Evolutionary conservation across 192 early-diverging fungal genomes (phyloP), one percentile per base, ranked within the genome.

Genomic region (Borealophlyctis nickersoniae): DNA sequence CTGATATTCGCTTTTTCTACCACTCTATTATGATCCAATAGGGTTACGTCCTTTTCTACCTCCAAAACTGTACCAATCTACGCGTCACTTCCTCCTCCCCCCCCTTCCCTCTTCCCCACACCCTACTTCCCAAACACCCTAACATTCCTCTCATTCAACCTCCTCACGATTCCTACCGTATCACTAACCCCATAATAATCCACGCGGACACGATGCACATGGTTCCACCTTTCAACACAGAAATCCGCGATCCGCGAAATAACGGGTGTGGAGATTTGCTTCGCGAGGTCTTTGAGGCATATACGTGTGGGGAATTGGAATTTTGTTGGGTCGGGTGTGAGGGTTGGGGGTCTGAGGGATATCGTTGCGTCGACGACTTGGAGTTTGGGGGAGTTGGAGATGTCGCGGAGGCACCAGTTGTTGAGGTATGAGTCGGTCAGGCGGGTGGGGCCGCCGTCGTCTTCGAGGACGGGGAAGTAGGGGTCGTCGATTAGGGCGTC

Each of bases 301-400:
- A 66, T 33, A 11, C 26, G 9, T 13, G 32, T 19, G 3, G 64
- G 64, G 48, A 66, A 66, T 45, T 66, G 16, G 55, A 66, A 49
- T 49, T 66, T 66, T 11, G 16, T 11, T 9, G 58, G 55, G 32
- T 66, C 36, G 53, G 64, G 55, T 49, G 36, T 32, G 45, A 66
- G 32, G 3, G 36, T n/a, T 2, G 54, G 55, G 35, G 58, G 35
- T 36, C 22, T 26, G 3, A 66, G 27, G 26, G 54, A 34, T 26
- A 66, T 66, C 63, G 64, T 66, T 9, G 54, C 64, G 45, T 66
- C 64, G 45, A 66, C 50, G 55, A 66, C 64, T 58, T 66, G 64
- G 27, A 66, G 28, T 32, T 66, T 66, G 14, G 51, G 2, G 4
- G 58, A 2, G 2, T 19, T 28, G 2, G 16, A 1, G 3, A 19